These are phyloP conservation scores for Begonia loranthoides DNA, from an alignment of 306 rosid species.

Conservation along the genomic window DNA sequence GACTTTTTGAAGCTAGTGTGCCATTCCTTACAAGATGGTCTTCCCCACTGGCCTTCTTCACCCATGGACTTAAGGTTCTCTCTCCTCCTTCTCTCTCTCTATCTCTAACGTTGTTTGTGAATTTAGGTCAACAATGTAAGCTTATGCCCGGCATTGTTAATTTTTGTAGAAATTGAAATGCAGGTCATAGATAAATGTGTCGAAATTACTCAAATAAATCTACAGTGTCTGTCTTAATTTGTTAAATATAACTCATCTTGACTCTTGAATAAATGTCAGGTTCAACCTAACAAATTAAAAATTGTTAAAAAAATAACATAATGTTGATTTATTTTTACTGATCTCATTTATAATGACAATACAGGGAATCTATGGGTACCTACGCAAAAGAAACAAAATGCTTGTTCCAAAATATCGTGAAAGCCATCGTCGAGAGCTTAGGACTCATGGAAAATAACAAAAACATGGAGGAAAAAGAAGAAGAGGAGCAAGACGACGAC, in stretches of 20 bases:
- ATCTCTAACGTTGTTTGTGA: background rate
- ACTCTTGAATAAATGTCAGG: background rate
- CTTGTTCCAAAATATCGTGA: constrained; percentile 43
- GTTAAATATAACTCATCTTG: background rate
- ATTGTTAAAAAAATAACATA: too few relatives aligned
- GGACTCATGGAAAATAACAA: constrained; percentile 19
- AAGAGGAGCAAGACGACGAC: constrained; percentile 3
- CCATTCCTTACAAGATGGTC: constrained; percentile 41
- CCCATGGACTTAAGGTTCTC: constrained; percentile 52
- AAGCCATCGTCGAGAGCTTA: constrained; percentile 59
- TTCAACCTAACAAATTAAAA: background rate
- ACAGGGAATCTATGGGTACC: constrained; percentile 41
- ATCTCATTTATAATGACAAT: background rate
- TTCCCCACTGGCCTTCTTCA: constrained; percentile 68
- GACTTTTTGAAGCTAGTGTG: constrained; percentile 76
- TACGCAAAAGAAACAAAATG: constrained; percentile 46
- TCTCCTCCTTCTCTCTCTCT: background rate
- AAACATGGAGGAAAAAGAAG: constrained; percentile 18
- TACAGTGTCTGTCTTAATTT: too few relatives aligned
- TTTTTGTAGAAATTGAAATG: too few relatives aligned
- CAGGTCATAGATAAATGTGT: too few relatives aligned
- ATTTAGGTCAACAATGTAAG: too few relatives aligned
- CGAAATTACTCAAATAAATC: too few relatives aligned
- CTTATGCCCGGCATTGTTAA: too few relatives aligned
- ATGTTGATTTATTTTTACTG: too few relatives aligned